Evolutionary conservation across 2,329 filamentous ascomycete genomes (phyloP), one percentile per base, ranked within the genome.

Genomic region (Bimuria novae-zelandiae): DNA sequence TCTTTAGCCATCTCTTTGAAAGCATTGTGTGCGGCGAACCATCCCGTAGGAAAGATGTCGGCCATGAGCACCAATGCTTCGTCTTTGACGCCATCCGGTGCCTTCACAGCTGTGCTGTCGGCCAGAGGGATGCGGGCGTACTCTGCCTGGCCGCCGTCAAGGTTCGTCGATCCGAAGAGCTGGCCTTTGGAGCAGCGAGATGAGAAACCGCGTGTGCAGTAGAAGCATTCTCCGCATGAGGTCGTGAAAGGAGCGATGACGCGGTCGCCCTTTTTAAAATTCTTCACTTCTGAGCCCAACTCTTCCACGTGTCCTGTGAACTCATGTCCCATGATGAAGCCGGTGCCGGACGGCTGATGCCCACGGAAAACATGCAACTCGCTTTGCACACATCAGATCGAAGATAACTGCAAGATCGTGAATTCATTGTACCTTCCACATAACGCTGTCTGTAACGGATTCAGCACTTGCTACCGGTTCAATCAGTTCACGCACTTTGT

Each of bases 391-490:
- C 11, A 37, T 35, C 16, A 39, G 36, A 25, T n/a, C n/a, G n/a
- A n/a, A n/a, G n/a, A n/a, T n/a, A n/a, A n/a, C n/a, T n/a, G n/a
- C n/a, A n/a, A n/a, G n/a, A n/a, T n/a, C n/a, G n/a, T n/a, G n/a
- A n/a, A n/a, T n/a, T n/a, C n/a, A n/a, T n/a, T 84, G 68, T 77
- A 92, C 90, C 89, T 93, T 70, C 92, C 92, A 71, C 92, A 97
- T 27, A 97, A 81, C 14, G 90, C 92, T 22, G 91, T 89, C 63
- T 73, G 29, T 4, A 11, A 12, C 2, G 14, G 16, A n/a, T 7
- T 57, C 25, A 55, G 47, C 16, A n/a, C n/a, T n/a, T n/a, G n/a
- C n/a, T n/a, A n/a, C n/a, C n/a, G n/a, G n/a, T n/a, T 27, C 17
- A n/a, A 4, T 19, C 22, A 19, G 3, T 14, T 10, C 3, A 37